phyloP scores from a whole-genome alignment of 1,139 yeast genomes.

The Nakaseomyces uthaithaninus region DNA sequence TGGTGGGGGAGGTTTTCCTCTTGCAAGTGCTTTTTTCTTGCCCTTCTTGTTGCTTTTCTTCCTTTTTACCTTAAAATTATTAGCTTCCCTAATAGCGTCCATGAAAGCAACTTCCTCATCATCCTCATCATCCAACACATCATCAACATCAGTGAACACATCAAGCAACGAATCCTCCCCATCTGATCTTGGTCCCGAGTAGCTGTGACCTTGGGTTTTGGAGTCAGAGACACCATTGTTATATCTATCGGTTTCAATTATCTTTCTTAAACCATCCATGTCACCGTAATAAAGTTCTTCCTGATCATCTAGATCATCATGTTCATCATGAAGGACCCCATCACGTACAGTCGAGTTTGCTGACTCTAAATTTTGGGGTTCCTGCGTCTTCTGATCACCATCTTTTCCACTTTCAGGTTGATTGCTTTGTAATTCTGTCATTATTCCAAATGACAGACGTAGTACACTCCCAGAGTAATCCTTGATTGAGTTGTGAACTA shows the following conservation, averaged over 20 bases:
- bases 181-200: conserved; percentile 21
- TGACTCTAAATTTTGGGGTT: too few relatives aligned
- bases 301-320: conserved; percentile 18
- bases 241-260: conserved; percentile 18
- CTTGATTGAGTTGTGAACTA: too few relatives aligned
- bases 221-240: conserved; percentile 13
- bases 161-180: conserved; percentile 31
- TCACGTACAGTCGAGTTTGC: background rate
- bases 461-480: too few relatives aligned
- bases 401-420: too few relatives aligned
- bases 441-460: too few relatives aligned
- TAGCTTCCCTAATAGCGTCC: conserved; percentile 57
- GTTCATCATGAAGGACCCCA: background rate
- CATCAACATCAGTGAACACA: conserved; percentile 34
- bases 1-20: conserved; percentile 50
- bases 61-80: conserved; percentile 47
- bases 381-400: too few relatives aligned
- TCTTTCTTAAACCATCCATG: conserved; percentile 22
- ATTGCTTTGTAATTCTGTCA: too few relatives aligned
- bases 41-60: conserved; percentile 36
- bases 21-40: conserved; percentile 19
- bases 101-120: conserved; percentile 42
- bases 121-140: conserved; percentile 34
- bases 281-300: conserved; percentile 27
- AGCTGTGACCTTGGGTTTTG: conserved; percentile 13